A percentile compares a stretch with the other conserved stretches of the same genome.
Evolutionary conservation across 306 rosid genomes (phyloP).

Genomic region (Adenanthera pavonina): DNA sequence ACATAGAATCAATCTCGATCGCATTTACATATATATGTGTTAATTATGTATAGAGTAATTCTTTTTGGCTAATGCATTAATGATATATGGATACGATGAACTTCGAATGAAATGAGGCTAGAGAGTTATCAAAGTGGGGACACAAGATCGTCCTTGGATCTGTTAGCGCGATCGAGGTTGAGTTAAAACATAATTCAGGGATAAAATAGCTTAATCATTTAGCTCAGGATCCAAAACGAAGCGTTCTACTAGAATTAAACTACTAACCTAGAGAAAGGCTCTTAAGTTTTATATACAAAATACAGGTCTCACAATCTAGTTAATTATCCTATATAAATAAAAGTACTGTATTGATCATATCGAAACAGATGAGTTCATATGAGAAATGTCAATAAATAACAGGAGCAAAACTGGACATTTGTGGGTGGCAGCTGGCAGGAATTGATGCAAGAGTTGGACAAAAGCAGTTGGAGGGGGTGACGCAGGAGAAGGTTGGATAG

Average conservation of each 20-base stretch:
- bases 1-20: not conserved
- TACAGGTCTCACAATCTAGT: no score
- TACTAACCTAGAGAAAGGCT: not conserved
- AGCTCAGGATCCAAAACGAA: not conserved
- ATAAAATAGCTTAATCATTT: not conserved
- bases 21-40: not conserved
- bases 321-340: no score
- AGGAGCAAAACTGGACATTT: not conserved
- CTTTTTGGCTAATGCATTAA: no score
- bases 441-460: slow-evolving; percentile 1
- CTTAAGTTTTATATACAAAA: no score
- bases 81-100: not conserved
- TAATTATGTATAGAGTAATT: not conserved
- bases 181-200: not conserved
- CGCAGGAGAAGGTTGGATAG: slow-evolving; percentile 5
- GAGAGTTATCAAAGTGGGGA: not conserved
- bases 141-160: not conserved
- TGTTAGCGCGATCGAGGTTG: not conserved
- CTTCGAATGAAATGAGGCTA: not conserved
- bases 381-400: not conserved
- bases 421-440: slow-evolving; percentile 10
- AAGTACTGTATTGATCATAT: not conserved
- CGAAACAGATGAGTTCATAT: not conserved
- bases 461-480: slow-evolving; percentile 20
- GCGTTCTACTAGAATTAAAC: not conserved